Conservation (phyloP, 1,284 basidiomycete species). For the Agaricales sp. region DNA sequence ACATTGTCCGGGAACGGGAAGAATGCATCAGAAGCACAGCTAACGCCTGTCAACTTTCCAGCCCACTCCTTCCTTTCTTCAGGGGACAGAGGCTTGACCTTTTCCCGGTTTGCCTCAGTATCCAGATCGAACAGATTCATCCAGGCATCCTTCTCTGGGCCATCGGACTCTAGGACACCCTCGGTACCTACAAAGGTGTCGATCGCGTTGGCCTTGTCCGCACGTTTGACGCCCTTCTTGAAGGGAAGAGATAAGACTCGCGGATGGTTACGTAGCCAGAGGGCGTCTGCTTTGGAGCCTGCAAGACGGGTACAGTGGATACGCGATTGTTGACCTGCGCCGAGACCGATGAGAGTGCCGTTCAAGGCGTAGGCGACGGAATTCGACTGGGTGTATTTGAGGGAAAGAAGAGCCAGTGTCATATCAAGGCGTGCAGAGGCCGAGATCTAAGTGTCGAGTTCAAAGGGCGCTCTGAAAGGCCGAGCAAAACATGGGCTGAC, state of each 20-base stretch:
- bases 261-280: conserved; percentile 98
- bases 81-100: conserved; percentile 59
- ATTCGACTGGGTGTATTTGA: conserved; percentile 99
- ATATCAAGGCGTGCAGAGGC: conserved; percentile 71
- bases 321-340: conserved; percentile 96
- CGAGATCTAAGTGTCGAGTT: conserved; percentile 46
- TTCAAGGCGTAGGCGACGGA: conserved; percentile 94
- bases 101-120: conserved; percentile 16
- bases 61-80: conserved; percentile 74
- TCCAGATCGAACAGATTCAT: conserved; percentile 70
- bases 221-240: conserved; percentile 96
- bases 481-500: conserved; percentile 26
- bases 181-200: conserved; percentile 94
- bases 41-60: conserved; percentile 69
- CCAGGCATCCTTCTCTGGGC: conserved; percentile 92
- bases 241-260: conserved; percentile 88
- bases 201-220: conserved; percentile 97
- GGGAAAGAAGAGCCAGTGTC: conserved; percentile 89
- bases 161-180: conserved; percentile 25
- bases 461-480: background rate
- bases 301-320: conserved; percentile 99
- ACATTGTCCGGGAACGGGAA: conserved; percentile 99
- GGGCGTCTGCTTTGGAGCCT: conserved; percentile 96
- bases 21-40: conserved; percentile 95
- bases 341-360: conserved; percentile 91